phyloP scores from a whole-genome alignment of 1,284 basidiomycete genomes.

The Hypsizygus ulmarius region DNA sequence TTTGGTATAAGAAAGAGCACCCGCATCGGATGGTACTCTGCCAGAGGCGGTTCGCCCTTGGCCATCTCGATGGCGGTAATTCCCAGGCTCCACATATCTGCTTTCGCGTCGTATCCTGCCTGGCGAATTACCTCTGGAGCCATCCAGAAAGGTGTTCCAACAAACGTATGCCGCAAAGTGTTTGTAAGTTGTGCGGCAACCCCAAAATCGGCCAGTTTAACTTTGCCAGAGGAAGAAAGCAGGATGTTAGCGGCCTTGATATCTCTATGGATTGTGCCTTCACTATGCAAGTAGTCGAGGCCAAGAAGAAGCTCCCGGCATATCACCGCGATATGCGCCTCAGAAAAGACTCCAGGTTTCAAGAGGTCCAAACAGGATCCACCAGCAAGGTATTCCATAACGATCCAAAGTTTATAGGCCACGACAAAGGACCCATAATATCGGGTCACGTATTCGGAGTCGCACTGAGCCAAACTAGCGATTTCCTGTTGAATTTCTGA shows the following conservation, averaged over 20 bases:
- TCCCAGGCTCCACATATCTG: conserved; percentile 96
- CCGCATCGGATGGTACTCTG: conserved; percentile 95
- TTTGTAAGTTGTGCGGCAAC: conserved; percentile 91
- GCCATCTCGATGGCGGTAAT: conserved; percentile 97
- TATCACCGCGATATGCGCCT: conserved; percentile 91
- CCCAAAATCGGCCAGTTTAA: conserved; percentile 97
- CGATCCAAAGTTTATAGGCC: conserved; percentile 97
- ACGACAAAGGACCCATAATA: conserved; percentile 98
- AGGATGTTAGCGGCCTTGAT: conserved; percentile 99
- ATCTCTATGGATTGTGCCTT: conserved; percentile 96
- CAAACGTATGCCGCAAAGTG: conserved; percentile 90
- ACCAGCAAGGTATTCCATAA: conserved; percentile 99
- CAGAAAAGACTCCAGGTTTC: conserved; percentile 87
- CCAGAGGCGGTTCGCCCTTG: conserved; percentile 89
- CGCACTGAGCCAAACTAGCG: conserved; percentile 91
- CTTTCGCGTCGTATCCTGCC: conserved; percentile 93
- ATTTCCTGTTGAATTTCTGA: conserved; percentile 98
- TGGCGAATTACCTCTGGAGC: conserved; percentile 97
- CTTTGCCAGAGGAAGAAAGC: conserved; percentile 85
- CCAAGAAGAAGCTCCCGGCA: conserved; percentile 93
- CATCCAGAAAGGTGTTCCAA: conserved; percentile 98
- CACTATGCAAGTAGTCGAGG: conserved; percentile 90
- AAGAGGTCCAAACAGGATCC: conserved; percentile 97
- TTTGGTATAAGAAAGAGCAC: conserved; percentile 96
- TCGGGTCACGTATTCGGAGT: conserved; percentile 92